Conservation (phyloP, 1,284 basidiomycete species). For the Agroathelia rolfsii region DNA sequence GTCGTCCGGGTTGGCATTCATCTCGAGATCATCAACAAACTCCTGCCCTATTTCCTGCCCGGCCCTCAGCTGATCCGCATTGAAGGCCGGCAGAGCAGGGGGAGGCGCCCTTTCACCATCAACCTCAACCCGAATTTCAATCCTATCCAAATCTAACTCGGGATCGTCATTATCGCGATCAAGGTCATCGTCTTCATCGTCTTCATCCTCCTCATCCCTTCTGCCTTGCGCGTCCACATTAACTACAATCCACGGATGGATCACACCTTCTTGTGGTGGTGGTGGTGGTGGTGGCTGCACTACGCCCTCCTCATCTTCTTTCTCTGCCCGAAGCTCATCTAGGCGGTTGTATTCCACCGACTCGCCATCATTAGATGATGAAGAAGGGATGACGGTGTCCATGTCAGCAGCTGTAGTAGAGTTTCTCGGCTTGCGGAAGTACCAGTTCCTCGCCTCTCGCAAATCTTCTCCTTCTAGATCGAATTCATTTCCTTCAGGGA, state of each 20-base stretch:
- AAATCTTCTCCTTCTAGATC: slow-evolving; percentile 19
- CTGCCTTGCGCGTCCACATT: no score
- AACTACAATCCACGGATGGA: no score
- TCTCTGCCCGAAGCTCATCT: slow-evolving; percentile 14
- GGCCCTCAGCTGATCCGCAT: no score
- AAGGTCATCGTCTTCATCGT: slow-evolving; percentile 26
- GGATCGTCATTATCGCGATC: slow-evolving; percentile 20
- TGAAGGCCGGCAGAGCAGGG: no score
- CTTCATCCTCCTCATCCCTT: slow-evolving; percentile 17
- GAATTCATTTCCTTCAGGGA: slow-evolving; percentile 14
- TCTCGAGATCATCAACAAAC: slow-evolving; percentile 37
- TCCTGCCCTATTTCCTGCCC: slow-evolving; percentile 17
- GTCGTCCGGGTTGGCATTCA: slow-evolving; percentile 66
- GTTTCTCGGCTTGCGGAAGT: slow-evolving; percentile 17
- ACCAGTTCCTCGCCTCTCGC: slow-evolving; percentile 16
- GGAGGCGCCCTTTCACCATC: not conserved
- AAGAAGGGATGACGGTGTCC: slow-evolving; percentile 16
- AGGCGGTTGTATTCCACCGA: slow-evolving; percentile 1
- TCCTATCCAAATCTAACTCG: no score
- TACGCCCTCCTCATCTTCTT: slow-evolving; percentile 18
- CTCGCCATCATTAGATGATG: slow-evolving; percentile 11
- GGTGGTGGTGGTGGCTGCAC: no score
- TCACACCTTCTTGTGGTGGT: no score
- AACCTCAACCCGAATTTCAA: no score
- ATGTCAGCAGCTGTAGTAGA: slow-evolving; percentile 6